A percentile compares a stretch with the other conserved stretches of the same genome.
These are phyloP conservation scores for Ceratocystis diversiconidia DNA, from an alignment of 2,329 filamentous ascomycete species.

Conservation along the genomic window DNA sequence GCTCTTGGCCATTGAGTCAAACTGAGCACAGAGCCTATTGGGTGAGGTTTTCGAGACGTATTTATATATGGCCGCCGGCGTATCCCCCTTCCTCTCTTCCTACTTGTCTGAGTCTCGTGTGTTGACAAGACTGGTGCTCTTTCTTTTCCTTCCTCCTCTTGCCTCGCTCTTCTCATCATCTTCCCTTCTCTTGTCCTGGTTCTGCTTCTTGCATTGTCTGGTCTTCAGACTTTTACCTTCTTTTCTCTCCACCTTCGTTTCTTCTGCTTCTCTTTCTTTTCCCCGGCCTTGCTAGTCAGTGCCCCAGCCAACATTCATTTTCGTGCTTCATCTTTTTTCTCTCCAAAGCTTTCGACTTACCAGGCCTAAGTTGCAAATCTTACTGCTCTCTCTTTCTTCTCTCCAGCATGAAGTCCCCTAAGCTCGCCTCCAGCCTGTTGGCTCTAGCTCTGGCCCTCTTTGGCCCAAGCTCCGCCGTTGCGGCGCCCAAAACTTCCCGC, in stretches of 20 bases:
- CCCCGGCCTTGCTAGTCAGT: neutral
- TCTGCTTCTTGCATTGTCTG: neutral
- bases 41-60: too few species aligned
- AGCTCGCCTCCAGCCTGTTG: constrained; percentile 18
- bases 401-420: constrained; percentile 27
- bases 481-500: constrained; percentile 27
- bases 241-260: neutral
- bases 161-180: too few species aligned
- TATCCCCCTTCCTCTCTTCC: neutral
- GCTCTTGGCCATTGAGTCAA: too few species aligned
- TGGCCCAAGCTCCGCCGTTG: too few species aligned
- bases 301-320: neutral
- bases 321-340: constrained; percentile 9
- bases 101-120: neutral
- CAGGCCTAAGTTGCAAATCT: constrained; percentile 5
- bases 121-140: neutral
- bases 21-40: too few species aligned
- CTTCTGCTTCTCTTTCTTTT: neutral
- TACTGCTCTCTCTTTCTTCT: neutral
- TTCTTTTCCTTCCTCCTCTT: too few species aligned
- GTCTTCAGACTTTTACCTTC: neutral
- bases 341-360: constrained; percentile 26
- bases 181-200: neutral
- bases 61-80: neutral
- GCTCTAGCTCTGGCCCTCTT: constrained; percentile 10